These are phyloP conservation scores for Flaveria brownii DNA, from an alignment of 129 eudicot genomes.

Conservation along the genomic window DNA sequence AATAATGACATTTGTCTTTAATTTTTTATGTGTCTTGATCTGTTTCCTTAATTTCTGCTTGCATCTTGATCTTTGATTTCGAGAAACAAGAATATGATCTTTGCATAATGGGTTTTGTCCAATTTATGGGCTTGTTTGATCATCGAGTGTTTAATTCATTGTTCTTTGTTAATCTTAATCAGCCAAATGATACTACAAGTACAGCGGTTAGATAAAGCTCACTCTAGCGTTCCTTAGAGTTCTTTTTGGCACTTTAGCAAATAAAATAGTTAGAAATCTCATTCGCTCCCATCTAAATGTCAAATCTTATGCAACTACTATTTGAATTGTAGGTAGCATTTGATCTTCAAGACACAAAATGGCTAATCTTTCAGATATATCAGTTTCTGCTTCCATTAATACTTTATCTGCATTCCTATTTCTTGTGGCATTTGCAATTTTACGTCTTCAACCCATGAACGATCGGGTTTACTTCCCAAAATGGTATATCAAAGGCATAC, in stretches of 20 bases:
- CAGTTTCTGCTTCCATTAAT: slow-evolving; percentile 74
- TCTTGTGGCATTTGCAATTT: slow-evolving; percentile 79
- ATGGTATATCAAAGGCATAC: slow-evolving; percentile 94
- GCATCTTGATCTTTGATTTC: not conserved
- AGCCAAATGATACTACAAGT: not conserved
- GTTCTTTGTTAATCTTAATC: not conserved
- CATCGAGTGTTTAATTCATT: no score
- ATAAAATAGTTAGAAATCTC: not conserved
- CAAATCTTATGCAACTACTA: slow-evolving; percentile 6
- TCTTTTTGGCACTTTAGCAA: no score
- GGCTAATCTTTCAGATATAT: slow-evolving; percentile 76
- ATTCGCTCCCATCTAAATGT: not conserved
- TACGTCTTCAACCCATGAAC: slow-evolving; percentile 89
- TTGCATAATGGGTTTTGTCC: not conserved
- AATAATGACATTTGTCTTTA: not conserved
- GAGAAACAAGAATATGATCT: not conserved
- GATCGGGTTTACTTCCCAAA: slow-evolving; percentile 96
- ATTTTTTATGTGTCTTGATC: not conserved
- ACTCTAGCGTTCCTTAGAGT: not conserved
- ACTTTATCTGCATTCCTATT: slow-evolving; percentile 73
- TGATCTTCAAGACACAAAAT: slow-evolving; percentile 40
- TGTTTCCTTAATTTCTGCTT: not conserved
- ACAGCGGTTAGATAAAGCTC: not conserved
- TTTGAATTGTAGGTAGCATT: slow-evolving; percentile 48
- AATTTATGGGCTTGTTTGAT: not conserved